phyloP scores from a whole-genome alignment of 345 rosid species.

The Eucalyptus globulus region DNA sequence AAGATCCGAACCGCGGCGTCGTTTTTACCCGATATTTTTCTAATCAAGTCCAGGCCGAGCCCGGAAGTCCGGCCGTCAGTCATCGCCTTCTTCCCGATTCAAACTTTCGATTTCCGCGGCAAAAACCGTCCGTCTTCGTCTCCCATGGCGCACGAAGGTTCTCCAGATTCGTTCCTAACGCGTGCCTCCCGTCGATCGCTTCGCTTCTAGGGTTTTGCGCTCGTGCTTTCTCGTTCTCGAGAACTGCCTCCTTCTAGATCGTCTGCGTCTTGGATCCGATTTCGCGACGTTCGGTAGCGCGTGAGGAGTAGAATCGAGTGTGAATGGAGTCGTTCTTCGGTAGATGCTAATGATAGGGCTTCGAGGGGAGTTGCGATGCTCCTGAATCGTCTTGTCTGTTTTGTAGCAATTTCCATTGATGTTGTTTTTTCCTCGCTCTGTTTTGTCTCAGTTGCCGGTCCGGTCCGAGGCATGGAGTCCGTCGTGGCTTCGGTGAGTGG shows the following conservation, averaged over 20 bases:
- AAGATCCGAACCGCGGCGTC: not conserved
- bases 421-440: not conserved
- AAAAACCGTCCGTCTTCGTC: not conserved
- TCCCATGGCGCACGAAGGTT: not conserved
- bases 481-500: conserved; percentile 94
- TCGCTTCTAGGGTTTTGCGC: not conserved
- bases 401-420: not conserved
- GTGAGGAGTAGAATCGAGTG: not conserved
- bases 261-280: not conserved
- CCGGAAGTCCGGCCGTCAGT: not conserved
- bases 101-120: conserved; percentile 20
- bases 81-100: not conserved
- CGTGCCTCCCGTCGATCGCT: not conserved
- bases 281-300: not conserved
- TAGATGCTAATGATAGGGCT: not conserved
- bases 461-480: conserved; percentile 52
- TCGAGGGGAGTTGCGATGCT: not conserved
- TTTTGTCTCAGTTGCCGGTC: not conserved
- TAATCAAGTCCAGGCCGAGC: not conserved
- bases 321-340: not conserved
- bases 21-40: not conserved
- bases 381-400: not conserved
- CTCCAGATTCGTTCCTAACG: not conserved
- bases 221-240: not conserved
- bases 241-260: not conserved